Base-by-base conservation (phyloP, 768 basidiomycete genomes). In the Antrodiella citrinella region DNA sequence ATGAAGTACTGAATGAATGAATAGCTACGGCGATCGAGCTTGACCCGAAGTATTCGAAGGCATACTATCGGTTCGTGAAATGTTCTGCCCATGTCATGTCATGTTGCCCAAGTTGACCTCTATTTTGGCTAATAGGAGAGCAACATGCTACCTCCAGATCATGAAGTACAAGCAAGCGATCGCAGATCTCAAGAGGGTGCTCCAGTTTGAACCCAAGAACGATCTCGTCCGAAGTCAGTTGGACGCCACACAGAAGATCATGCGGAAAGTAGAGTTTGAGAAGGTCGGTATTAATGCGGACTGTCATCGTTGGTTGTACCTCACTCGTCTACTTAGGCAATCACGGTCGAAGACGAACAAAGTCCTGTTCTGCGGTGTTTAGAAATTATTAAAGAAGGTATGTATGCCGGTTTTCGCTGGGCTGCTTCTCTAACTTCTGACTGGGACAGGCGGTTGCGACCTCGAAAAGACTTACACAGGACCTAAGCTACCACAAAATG, bases 331-430 rank as follows among this genome's bases (percentile, higher is more conserved):
- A 15, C 55, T 22, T 54, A 90, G 88, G 93, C 93, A 15, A 99
- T 99, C 53, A 89, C 92, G 60, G 72, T 87, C 50, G 93, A 93
- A 64, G 94, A 91, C 49, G 91, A 93, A 62, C 85, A 91, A 62
- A 77, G 75, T 46, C 75, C 91, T 0, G 82, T 85, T 1, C 74
- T 81, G 15, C 75, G 87, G 57, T 92, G 91, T 64, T 61, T 72
- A 15, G 83, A 87, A 59, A 89, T 94, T 43, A 87, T 95, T 50
- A 70, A 73, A 1, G 80, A 91, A 73, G 86, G 87, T 86, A 40
- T 49, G 73, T 53, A n/a, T n/a, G n/a, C n/a, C n/a, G 15, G 21
- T 44, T 4, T 25, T n/a, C 26, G 11, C 25, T 2, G 26, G 18
- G 24, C 12, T 35, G 23, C 26, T 24, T 43, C 47, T 43, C 43